Evolutionary conservation across 257 asterid genomes (phyloP).

Genomic region (Solanum peruvianum): DNA sequence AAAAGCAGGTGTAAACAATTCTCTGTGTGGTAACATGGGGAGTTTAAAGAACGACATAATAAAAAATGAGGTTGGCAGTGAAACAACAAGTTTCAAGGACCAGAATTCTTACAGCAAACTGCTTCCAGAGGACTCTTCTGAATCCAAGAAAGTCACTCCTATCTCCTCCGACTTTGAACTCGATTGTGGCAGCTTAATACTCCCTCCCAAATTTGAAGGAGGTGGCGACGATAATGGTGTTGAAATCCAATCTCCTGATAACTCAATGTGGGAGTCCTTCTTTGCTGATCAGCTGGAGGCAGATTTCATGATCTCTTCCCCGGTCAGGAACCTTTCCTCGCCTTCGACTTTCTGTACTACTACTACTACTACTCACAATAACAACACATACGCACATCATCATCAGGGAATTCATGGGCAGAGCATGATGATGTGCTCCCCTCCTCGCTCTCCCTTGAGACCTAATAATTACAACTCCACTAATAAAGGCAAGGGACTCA

Average conservation of each 20-base stretch:
- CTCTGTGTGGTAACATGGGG: slow-evolving; percentile 19
- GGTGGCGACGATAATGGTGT: slow-evolving; percentile 4
- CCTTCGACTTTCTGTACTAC: slow-evolving; percentile 3
- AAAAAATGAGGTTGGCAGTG: slow-evolving; percentile 10
- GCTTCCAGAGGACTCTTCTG: slow-evolving; percentile 1
- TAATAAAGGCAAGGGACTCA: slow-evolving; percentile 46
- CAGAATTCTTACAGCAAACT: slow-evolving; percentile 17
- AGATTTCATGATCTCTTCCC: slow-evolving; percentile 80
- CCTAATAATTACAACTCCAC: background rate
- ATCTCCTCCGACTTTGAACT: slow-evolving; percentile 13
- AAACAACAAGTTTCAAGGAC: background rate
- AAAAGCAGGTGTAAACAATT: background rate
- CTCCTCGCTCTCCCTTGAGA: slow-evolving; percentile 50
- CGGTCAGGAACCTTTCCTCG: slow-evolving; percentile 37
- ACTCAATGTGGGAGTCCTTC: slow-evolving; percentile 52
- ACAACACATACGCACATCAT: slow-evolving; percentile 1
- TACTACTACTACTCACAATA: background rate
- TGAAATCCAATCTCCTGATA: slow-evolving; percentile 50
- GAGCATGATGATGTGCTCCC: slow-evolving; percentile 28
- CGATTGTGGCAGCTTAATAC: background rate
- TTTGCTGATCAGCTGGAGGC: slow-evolving; percentile 50
- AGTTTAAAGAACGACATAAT: slow-evolving; percentile 24
- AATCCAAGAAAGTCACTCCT: slow-evolving; percentile 7
- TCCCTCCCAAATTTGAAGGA: slow-evolving; percentile 27
- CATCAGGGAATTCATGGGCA: slow-evolving; percentile 13